Percentiles rank a stretch among this genome's conserved stretches.
Conservation (phyloP, 176 grass and related monocot species). For the Pontederia crassipes region DNA sequence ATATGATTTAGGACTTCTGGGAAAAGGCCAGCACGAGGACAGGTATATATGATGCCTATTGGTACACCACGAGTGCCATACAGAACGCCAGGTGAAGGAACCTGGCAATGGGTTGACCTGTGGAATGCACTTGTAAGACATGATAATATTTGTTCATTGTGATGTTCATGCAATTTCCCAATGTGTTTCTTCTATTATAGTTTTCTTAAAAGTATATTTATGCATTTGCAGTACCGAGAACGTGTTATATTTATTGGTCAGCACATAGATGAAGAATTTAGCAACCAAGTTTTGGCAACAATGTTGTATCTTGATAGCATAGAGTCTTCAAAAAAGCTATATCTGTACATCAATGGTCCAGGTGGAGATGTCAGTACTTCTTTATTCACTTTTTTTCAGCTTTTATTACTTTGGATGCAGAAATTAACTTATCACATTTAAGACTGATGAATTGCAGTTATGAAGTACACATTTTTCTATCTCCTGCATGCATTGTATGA, state of each 20-base stretch:
- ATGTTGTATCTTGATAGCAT: constrained; percentile 84
- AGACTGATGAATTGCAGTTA: background rate
- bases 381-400: background rate
- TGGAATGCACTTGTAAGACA: constrained; percentile 83
- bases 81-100: constrained; percentile 64
- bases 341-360: constrained; percentile 80
- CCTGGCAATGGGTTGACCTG: constrained; percentile 64
- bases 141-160: constrained; percentile 2
- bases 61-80: constrained; percentile 70
- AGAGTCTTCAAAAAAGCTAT: constrained; percentile 62
- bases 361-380: constrained; percentile 83
- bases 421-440: too few relatives aligned
- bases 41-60: constrained; percentile 70
- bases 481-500: background rate
- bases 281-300: constrained; percentile 82
- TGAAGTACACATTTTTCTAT: background rate
- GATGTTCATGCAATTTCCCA: background rate
- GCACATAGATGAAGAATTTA: constrained; percentile 75
- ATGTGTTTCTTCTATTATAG: background rate
- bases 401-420: background rate
- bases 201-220: constrained; percentile 6
- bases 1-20: constrained; percentile 39
- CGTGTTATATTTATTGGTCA: constrained; percentile 75
- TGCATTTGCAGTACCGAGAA: constrained; percentile 59
- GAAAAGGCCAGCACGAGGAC: constrained; percentile 34